Conservation (phyloP, 495 filamentous ascomycete genomes). For the Aspergillus conjunctus region DNA sequence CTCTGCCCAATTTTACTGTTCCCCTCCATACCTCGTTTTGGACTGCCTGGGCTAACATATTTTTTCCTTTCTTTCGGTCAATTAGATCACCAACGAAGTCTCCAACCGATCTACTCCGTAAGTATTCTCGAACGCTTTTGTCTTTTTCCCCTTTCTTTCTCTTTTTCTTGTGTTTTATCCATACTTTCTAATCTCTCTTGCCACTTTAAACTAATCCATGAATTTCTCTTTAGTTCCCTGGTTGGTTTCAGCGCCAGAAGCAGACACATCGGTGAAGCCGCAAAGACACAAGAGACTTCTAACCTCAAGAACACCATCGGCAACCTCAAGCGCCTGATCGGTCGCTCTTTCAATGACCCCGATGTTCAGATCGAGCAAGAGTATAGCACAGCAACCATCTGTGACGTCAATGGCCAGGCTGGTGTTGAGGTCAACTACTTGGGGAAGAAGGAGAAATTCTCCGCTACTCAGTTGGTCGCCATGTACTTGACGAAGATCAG, state of each 20-base stretch:
- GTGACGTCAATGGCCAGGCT: constrained; percentile 90
- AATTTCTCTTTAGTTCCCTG: constrained; percentile 66
- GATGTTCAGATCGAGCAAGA: constrained; percentile 90
- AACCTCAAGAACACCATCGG: constrained; percentile 98
- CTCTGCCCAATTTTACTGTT: constrained; percentile 15
- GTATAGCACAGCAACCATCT: constrained; percentile 82
- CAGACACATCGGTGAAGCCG: constrained; percentile 89
- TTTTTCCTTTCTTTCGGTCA: constrained; percentile 31
- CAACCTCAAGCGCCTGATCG: constrained; percentile 88
- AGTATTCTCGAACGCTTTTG: constrained; percentile 11
- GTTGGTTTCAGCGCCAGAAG: constrained; percentile 93
- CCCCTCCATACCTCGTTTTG: constrained; percentile 5
- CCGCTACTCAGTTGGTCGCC: constrained; percentile 84
- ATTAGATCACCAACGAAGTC: constrained; percentile 96
- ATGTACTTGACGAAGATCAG: constrained; percentile 97
- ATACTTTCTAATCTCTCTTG: not conserved
- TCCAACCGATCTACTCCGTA: constrained; percentile 98
- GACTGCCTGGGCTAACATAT: constrained; percentile 25
- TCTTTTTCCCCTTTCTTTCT: not conserved
- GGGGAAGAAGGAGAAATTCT: constrained; percentile 92
- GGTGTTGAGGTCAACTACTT: constrained; percentile 93
- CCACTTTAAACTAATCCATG: constrained; percentile 29
- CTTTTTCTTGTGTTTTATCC: not conserved
- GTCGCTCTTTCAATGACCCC: constrained; percentile 82
- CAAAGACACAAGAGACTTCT: constrained; percentile 98